Evolutionary conservation across 108 stramenopile species (phyloP).

Genomic region (Aurantiochytrium sp.): DNA sequence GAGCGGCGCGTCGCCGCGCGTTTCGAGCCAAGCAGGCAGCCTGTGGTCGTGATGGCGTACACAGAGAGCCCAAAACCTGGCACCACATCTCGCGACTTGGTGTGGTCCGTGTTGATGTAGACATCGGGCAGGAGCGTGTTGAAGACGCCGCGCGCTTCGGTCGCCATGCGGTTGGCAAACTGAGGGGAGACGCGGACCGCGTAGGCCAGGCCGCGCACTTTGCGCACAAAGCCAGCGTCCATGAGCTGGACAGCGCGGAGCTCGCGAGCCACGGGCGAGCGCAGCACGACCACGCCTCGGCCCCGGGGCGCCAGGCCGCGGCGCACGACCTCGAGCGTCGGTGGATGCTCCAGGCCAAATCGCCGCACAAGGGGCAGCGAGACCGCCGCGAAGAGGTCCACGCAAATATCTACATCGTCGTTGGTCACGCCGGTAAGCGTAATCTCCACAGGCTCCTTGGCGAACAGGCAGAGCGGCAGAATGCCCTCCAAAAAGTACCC

Average conservation of each 20-base stretch:
- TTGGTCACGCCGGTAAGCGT: slow-evolving; percentile 66
- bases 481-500: slow-evolving; percentile 97
- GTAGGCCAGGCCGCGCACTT: slow-evolving; percentile 86
- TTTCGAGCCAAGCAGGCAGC: slow-evolving; percentile 75
- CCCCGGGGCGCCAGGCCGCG: slow-evolving; percentile 70
- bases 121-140: slow-evolving; percentile 33
- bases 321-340: slow-evolving; percentile 36
- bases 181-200: slow-evolving; percentile 83
- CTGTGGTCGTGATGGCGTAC: slow-evolving; percentile 80
- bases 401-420: slow-evolving; percentile 75
- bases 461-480: slow-evolving; percentile 86
- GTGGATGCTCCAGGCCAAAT: slow-evolving; percentile 77
- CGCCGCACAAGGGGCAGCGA: slow-evolving; percentile 70
- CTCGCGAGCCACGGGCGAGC: slow-evolving; percentile 80
- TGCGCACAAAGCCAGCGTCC: slow-evolving; percentile 86
- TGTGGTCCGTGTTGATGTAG: slow-evolving; percentile 31
- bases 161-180: slow-evolving; percentile 77
- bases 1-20: slow-evolving; percentile 49
- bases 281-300: slow-evolving; percentile 74
- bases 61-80: slow-evolving; percentile 78
- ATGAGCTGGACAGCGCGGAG: slow-evolving; percentile 70
- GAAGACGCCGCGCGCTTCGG: slow-evolving; percentile 5
- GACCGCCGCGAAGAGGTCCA: slow-evolving; percentile 73
- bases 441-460: slow-evolving; percentile 75
- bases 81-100: slow-evolving; percentile 40